Percentiles rank a stretch among this genome's conserved stretches.
Evolutionary conservation across 2,329 filamentous ascomycete species (phyloP).

Genomic region (Fusarium sp.): DNA sequence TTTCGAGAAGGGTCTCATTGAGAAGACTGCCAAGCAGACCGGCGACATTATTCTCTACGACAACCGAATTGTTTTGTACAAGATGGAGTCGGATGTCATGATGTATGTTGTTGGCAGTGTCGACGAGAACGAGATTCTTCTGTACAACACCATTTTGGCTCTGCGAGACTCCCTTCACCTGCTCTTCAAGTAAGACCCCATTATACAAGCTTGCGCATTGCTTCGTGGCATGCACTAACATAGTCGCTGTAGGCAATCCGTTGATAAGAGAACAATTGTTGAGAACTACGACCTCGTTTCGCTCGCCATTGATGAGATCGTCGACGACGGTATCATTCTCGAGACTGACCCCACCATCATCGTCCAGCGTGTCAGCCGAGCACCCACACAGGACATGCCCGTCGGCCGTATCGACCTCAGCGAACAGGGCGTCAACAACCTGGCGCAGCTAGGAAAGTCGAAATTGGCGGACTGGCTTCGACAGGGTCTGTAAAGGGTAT

Average conservation of each 20-base stretch:
- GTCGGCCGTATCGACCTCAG: conserved; percentile 95
- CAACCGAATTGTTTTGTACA: conserved; percentile 95
- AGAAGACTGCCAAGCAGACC: conserved; percentile 96
- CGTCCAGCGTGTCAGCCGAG: conserved; percentile 89
- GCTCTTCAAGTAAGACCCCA: conserved; percentile 79
- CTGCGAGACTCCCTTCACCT: conserved; percentile 90
- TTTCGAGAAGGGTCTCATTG: conserved; percentile 94
- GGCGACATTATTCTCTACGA: conserved; percentile 98
- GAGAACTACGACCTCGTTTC: conserved; percentile 98
- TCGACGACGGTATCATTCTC: conserved; percentile 95
- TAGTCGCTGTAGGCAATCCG: conserved; percentile 75
- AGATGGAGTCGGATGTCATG: conserved; percentile 98
- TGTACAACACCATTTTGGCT: conserved; percentile 95
- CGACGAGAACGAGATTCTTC: conserved; percentile 95
- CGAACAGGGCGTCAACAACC: conserved; percentile 93
- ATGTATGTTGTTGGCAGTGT: conserved; percentile 89
- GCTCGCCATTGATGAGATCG: conserved; percentile 92
- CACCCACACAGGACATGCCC: conserved; percentile 89
- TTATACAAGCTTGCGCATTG: neutral
- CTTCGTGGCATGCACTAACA: conserved; percentile 11
- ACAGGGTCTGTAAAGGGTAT: conserved; percentile 72
- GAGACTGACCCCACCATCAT: conserved; percentile 97
- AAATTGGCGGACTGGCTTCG: conserved; percentile 92
- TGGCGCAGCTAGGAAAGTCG: conserved; percentile 92
- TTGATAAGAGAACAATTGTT: conserved; percentile 96